Evolutionary conservation across 2,329 filamentous ascomycete species (phyloP).

Genomic region (Penicillium sp.): DNA sequence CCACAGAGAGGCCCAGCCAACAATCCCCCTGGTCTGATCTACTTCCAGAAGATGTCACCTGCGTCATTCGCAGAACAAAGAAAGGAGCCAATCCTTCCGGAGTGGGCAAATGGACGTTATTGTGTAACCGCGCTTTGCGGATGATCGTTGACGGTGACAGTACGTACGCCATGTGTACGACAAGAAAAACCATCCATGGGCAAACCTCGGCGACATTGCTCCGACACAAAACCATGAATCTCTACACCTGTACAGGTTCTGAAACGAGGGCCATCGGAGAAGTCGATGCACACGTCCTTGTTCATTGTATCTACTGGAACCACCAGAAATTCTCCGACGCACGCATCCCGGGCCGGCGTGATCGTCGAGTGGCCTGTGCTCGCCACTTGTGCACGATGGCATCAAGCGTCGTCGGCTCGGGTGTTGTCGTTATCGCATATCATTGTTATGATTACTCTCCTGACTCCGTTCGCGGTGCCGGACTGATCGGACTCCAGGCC

Average conservation of each 20-base stretch:
- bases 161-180: too few species aligned
- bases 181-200: too few species aligned
- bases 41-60: slow-evolving; percentile 2
- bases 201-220: neutral
- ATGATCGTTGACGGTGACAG: slow-evolving; percentile 9
- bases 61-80: slow-evolving; percentile 4
- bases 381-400: slow-evolving; percentile 21
- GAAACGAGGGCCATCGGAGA: too few species aligned
- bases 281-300: too few species aligned
- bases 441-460: too few species aligned
- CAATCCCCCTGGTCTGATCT: slow-evolving; percentile 2
- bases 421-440: slow-evolving; percentile 15
- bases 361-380: slow-evolving; percentile 19
- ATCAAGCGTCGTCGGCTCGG: slow-evolving; percentile 15
- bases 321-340: slow-evolving; percentile 19
- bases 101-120: slow-evolving; percentile 13
- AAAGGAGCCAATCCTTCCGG: neutral
- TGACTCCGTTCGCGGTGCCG: slow-evolving; percentile 1
- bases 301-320: slow-evolving; percentile 1
- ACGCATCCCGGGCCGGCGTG: slow-evolving; percentile 8
- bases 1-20: slow-evolving; percentile 2
- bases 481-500: slow-evolving; percentile 18
- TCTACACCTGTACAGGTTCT: too few species aligned
- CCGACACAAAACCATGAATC: too few species aligned
- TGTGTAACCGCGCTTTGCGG: slow-evolving; percentile 23